Evolutionary conservation across 2,329 filamentous ascomycete genomes (phyloP).

Genomic region (Tolypocladium endophyticum): DNA sequence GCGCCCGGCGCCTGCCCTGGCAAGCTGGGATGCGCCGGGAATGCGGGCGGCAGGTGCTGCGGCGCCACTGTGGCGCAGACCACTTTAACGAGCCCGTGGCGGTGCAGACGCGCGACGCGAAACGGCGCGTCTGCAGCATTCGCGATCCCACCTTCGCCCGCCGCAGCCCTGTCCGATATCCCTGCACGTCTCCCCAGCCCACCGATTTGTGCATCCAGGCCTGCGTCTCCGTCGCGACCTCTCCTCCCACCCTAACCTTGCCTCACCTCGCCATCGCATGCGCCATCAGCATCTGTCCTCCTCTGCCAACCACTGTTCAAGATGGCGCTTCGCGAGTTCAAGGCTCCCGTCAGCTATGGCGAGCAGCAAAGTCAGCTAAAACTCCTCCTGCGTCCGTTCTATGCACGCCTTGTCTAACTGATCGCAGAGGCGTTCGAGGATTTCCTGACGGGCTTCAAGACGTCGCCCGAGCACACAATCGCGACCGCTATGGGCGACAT

Average conservation of each 20-base stretch:
- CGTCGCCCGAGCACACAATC: conserved; percentile 57
- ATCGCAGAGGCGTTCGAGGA: conserved; percentile 66
- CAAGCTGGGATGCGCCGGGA: no score
- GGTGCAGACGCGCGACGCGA: conserved; percentile 20
- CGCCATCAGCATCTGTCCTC: not conserved
- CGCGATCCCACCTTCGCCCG: not conserved
- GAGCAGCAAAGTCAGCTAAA: conserved; percentile 63
- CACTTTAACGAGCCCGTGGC: conserved; percentile 11
- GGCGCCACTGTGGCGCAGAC: conserved; percentile 3
- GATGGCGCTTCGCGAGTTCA: conserved; percentile 82
- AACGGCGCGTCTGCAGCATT: conserved; percentile 17
- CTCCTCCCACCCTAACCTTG: conserved; percentile 5
- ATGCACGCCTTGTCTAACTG: conserved; percentile 15
- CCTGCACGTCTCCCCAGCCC: conserved; percentile 18
- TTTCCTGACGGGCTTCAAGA: conserved; percentile 85
- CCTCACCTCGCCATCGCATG: conserved; percentile 5
- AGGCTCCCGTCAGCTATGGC: conserved; percentile 74
- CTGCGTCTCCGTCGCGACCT: not conserved
- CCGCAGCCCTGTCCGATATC: conserved; percentile 5
- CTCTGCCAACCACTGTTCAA: conserved; percentile 11
- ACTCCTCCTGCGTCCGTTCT: conserved; percentile 1
- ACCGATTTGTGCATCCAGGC: conserved; percentile 17
- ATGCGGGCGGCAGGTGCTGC: not conserved
- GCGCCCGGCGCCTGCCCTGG: not conserved
- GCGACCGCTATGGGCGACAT: conserved; percentile 76